These are phyloP conservation scores for Tetraselmis striata DNA, from an alignment of 139 green algal genomes.

Conservation along the genomic window DNA sequence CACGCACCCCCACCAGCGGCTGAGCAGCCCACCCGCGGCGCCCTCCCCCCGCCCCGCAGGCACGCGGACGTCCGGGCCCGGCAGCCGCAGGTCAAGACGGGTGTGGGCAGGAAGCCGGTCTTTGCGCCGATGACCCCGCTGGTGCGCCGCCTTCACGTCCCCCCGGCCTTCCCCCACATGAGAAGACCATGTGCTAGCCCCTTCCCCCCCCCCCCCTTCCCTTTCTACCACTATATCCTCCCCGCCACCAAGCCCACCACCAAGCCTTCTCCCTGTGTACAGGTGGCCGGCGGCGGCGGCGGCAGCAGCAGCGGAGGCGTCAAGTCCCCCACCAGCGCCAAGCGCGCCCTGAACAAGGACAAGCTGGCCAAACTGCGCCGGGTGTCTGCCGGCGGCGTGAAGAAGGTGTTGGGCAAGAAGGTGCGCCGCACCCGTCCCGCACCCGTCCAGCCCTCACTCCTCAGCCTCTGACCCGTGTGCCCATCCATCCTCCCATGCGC, in stretches of 20 bases:
- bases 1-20: too few species aligned
- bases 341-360: background rate
- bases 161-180: background rate
- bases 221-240: too few species aligned
- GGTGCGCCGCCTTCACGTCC: background rate
- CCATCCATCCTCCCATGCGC: too few species aligned
- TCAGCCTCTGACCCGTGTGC: too few species aligned
- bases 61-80: background rate
- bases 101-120: background rate
- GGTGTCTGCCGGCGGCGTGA: background rate
- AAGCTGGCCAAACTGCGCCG: background rate
- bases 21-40: too few species aligned
- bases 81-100: background rate
- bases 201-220: too few species aligned
- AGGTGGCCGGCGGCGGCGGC: background rate
- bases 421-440: background rate
- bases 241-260: too few species aligned
- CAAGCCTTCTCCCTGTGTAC: too few species aligned
- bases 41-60: too few species aligned
- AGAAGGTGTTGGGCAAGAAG: background rate
- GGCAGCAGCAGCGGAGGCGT: background rate
- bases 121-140: background rate
- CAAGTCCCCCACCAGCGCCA: background rate
- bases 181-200: too few species aligned
- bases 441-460: background rate